Evolutionary conservation across 768 basidiomycete genomes (phyloP).

Genomic region (Mycena leptocephala): DNA sequence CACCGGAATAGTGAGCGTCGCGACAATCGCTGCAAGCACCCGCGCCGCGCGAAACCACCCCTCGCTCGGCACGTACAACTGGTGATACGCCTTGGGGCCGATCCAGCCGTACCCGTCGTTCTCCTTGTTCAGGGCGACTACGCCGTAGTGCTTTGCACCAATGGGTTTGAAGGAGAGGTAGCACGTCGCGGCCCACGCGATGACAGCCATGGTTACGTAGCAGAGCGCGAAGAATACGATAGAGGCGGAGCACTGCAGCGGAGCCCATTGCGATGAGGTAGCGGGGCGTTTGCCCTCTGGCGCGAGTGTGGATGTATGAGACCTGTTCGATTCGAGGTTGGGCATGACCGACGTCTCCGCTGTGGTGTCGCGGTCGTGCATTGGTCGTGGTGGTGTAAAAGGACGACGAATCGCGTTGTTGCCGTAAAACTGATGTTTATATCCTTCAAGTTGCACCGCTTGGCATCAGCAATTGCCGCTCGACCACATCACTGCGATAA

Average conservation of each 20-base stretch:
- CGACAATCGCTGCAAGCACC: conserved; percentile 6
- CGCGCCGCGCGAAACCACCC: conserved; percentile 22
- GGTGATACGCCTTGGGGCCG: conserved; percentile 4
- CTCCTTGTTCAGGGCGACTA: conserved; percentile 1
- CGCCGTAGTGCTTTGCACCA: conserved; percentile 25
- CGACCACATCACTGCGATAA: too few relatives aligned
- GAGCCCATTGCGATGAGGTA: conserved; percentile 9
- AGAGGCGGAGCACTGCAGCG: conserved; percentile 13
- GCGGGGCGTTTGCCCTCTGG: conserved; percentile 5
- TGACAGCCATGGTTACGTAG: not conserved
- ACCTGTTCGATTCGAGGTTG: not conserved
- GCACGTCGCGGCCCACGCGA: conserved; percentile 24
- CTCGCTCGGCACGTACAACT: conserved; percentile 15
- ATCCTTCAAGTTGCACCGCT: not conserved
- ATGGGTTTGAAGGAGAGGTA: conserved; percentile 25
- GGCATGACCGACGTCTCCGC: not conserved
- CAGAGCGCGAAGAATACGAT: not conserved
- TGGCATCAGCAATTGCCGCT: not conserved
- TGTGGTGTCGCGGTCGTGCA: not conserved
- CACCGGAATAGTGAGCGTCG: conserved; percentile 24
- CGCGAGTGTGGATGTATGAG: conserved; percentile 7
- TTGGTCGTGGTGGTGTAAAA: not conserved
- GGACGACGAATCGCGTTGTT: not conserved
- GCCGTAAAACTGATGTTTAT: not conserved
- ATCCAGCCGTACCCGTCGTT: conserved; percentile 9